Evolutionary conservation across 768 basidiomycete genomes (phyloP).

Genomic region (Lactifluus subvellereus): DNA sequence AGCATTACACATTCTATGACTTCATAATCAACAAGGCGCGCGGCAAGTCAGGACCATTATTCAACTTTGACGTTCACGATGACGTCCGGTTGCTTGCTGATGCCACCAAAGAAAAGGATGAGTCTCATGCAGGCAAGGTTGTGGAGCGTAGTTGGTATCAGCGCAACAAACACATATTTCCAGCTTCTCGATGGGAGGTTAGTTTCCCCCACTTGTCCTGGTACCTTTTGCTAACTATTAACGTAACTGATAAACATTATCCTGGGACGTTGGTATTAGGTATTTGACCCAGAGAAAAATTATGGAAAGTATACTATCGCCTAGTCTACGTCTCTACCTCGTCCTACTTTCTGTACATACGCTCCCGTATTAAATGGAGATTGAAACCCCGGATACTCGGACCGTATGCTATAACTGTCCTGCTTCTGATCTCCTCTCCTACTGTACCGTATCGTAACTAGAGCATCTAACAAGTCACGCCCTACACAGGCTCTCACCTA

Average conservation of each 20-base stretch:
- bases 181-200: conserved; percentile 94
- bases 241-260: background rate
- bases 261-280: conserved; percentile 36
- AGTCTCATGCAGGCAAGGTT: conserved; percentile 97
- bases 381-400: background rate
- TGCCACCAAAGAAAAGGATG: conserved; percentile 95
- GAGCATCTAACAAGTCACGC: too few relatives aligned
- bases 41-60: conserved; percentile 95
- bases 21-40: conserved; percentile 98
- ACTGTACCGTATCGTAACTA: too few relatives aligned
- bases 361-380: background rate
- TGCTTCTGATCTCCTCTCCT: background rate
- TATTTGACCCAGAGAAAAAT: conserved; percentile 91
- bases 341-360: background rate
- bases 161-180: conserved; percentile 96
- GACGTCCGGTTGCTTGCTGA: conserved; percentile 93
- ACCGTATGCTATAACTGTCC: background rate
- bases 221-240: background rate
- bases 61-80: conserved; percentile 99
- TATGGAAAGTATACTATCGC: conserved; percentile 90
- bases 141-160: conserved; percentile 96
- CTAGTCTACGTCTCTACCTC: conserved; percentile 19
- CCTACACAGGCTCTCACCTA: background rate
- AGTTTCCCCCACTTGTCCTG: conserved; percentile 27
- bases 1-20: conserved; percentile 98